Conservation (phyloP, 2,329 filamentous ascomycete genomes). For the Lojkania enalia region DNA sequence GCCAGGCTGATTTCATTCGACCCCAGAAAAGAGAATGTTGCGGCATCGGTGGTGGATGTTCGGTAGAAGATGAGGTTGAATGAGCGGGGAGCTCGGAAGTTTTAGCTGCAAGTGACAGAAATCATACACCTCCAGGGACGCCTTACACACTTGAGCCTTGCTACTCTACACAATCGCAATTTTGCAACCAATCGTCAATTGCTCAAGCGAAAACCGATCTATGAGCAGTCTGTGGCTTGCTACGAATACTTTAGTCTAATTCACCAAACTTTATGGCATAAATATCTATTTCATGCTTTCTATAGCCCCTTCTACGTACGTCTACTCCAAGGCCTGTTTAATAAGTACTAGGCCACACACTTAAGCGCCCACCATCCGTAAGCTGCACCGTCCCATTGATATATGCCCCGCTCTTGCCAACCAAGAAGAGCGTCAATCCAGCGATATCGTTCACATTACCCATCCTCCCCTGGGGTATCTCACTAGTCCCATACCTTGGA, state of each 20-base stretch:
- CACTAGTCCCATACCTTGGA: slow-evolving; percentile 35
- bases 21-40: background rate
- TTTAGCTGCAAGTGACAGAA: background rate
- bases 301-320: too few relatives aligned
- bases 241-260: too few relatives aligned
- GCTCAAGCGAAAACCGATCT: too few relatives aligned
- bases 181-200: too few relatives aligned
- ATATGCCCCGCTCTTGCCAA: slow-evolving; percentile 56
- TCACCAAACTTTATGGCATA: too few relatives aligned
- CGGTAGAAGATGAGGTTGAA: background rate
- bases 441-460: slow-evolving; percentile 53
- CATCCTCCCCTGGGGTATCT: slow-evolving; percentile 47
- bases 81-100: background rate
- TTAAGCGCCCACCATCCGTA: slow-evolving; percentile 50
- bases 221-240: too few relatives aligned
- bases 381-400: slow-evolving; percentile 58
- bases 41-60: background rate
- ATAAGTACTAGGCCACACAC: slow-evolving; percentile 40
- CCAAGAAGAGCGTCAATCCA: slow-evolving; percentile 55
- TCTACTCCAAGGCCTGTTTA: slow-evolving; percentile 16
- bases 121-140: too few relatives aligned
- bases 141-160: too few relatives aligned
- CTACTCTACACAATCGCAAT: too few relatives aligned
- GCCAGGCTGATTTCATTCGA: too few relatives aligned
- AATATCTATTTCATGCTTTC: too few relatives aligned